These are phyloP conservation scores for Linum usitatissimum DNA, from an alignment of 345 rosid species.

Conservation along the genomic window DNA sequence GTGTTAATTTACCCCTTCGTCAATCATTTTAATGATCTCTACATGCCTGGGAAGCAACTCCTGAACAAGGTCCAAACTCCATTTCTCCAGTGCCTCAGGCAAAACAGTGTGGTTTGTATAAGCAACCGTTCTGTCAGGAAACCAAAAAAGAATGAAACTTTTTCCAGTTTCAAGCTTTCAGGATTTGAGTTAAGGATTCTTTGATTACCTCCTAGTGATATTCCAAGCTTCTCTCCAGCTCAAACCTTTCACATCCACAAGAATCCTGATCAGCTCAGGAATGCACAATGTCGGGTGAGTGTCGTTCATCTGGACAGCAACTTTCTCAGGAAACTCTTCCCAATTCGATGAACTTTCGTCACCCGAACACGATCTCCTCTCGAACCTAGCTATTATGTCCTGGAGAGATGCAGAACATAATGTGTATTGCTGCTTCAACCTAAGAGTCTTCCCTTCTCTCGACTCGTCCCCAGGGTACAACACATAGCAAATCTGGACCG, in stretches of 20 bases:
- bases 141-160: not conserved
- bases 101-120: slow-evolving; percentile 45
- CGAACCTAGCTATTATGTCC: slow-evolving; percentile 38
- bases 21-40: slow-evolving; percentile 36
- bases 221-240: slow-evolving; percentile 42
- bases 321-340: slow-evolving; percentile 37
- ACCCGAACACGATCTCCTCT: slow-evolving; percentile 24
- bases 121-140: slow-evolving; percentile 32
- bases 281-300: slow-evolving; percentile 47
- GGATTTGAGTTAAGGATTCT: not conserved
- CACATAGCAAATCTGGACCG: slow-evolving; percentile 37
- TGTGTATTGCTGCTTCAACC: slow-evolving; percentile 46
- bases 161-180: not conserved
- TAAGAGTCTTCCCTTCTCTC: slow-evolving; percentile 36
- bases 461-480: slow-evolving; percentile 45
- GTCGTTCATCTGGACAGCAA: slow-evolving; percentile 48
- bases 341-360: slow-evolving; percentile 17
- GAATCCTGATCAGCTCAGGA: slow-evolving; percentile 40
- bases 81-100: slow-evolving; percentile 49
- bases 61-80: slow-evolving; percentile 40
- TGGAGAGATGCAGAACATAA: slow-evolving; percentile 44
- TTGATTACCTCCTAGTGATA: slow-evolving; percentile 31
- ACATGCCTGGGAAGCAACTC: slow-evolving; percentile 45
- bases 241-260: slow-evolving; percentile 39
- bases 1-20: slow-evolving; percentile 28